These are phyloP conservation scores for Pythium folliculosum DNA, from an alignment of 352 stramenopile species.

Conservation along the genomic window DNA sequence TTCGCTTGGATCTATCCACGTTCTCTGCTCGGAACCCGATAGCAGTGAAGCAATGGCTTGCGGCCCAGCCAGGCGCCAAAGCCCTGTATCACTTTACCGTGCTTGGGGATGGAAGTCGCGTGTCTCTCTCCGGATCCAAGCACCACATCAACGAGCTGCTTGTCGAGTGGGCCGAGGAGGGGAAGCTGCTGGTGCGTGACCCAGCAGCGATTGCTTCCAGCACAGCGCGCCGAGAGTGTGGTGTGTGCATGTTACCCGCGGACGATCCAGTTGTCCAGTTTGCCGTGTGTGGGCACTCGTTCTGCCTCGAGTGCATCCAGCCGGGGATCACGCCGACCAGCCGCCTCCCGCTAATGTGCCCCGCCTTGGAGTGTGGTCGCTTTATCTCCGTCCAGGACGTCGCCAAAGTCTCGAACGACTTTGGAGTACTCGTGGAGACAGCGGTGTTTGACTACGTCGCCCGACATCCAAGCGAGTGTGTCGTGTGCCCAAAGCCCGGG, in stretches of 20 bases:
- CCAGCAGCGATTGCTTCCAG: not conserved
- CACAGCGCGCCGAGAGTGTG: slow-evolving; percentile 3
- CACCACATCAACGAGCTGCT: not conserved
- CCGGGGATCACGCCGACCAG: slow-evolving; percentile 11
- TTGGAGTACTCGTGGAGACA: slow-evolving; percentile 13
- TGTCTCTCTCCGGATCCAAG: not conserved
- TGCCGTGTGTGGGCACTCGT: slow-evolving; percentile 21
- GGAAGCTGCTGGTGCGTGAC: not conserved
- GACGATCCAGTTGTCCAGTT: slow-evolving; percentile 22
- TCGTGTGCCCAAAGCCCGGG: slow-evolving; percentile 16
- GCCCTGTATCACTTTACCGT: slow-evolving; percentile 4
- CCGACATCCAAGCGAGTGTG: slow-evolving; percentile 10
- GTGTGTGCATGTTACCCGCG: slow-evolving; percentile 13
- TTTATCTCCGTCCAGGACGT: slow-evolving; percentile 17
- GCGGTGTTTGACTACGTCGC: slow-evolving; percentile 27
- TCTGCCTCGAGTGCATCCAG: slow-evolving; percentile 26
- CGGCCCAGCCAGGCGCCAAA: slow-evolving; percentile 1
- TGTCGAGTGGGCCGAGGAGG: not conserved
- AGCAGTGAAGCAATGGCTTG: not conserved
- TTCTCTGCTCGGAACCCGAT: not conserved
- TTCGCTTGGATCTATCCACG: slow-evolving; percentile 1
- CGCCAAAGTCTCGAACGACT: slow-evolving; percentile 15
- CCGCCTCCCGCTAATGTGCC: slow-evolving; percentile 18
- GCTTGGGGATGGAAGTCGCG: not conserved
- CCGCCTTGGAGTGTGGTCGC: slow-evolving; percentile 1